These are phyloP conservation scores for Aspergillus nidulans DNA, from an alignment of 495 filamentous ascomycete species.

Conservation along the genomic window DNA sequence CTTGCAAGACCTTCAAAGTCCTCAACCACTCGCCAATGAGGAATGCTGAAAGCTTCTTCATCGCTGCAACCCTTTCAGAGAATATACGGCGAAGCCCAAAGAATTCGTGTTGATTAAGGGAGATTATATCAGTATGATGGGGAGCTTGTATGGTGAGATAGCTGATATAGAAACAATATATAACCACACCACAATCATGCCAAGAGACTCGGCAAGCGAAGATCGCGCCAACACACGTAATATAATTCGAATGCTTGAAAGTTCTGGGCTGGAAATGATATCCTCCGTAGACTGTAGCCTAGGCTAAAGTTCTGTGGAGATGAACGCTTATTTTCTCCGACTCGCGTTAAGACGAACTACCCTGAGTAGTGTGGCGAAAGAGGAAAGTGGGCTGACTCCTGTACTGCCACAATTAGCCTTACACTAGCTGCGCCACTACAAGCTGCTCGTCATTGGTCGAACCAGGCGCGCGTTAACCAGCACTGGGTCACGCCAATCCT, in stretches of 20 bases:
- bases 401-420: neutral
- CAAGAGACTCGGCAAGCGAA: neutral
- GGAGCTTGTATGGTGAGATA: too few relatives aligned
- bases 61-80: too few relatives aligned
- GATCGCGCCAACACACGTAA: too few relatives aligned
- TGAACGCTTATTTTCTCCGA: neutral
- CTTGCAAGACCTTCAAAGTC: neutral
- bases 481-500: neutral
- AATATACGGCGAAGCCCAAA: too few relatives aligned
- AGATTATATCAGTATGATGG: too few relatives aligned
- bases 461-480: neutral
- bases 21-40: too few relatives aligned
- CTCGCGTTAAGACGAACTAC: neutral
- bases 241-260: too few relatives aligned
- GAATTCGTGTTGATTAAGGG: too few relatives aligned
- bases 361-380: too few relatives aligned
- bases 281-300: neutral
- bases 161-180: too few relatives aligned
- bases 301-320: neutral
- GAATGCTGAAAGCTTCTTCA: too few relatives aligned
- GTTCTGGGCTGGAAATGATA: neutral
- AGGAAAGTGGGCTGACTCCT: neutral
- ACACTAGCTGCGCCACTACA: neutral
- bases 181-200: neutral
- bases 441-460: neutral